Evolutionary conservation across 805 yeast species (phyloP), one percentile per base, ranked within the genome.

Genomic region (Ascoidea rubescens): DNA sequence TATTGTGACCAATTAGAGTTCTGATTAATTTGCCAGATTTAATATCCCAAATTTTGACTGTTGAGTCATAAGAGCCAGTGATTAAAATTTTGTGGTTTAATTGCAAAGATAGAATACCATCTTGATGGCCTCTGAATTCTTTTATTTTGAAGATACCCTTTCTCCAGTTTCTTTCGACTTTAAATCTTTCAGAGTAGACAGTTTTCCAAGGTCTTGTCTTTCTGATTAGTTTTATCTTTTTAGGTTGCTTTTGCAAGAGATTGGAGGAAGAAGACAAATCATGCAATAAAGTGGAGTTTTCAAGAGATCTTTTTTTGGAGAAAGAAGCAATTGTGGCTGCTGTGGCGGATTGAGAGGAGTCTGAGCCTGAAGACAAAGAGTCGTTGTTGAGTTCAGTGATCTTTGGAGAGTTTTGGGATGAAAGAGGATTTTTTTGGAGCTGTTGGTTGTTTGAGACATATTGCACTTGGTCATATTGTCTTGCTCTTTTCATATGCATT

Each of bases 101-200:
- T 65, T 88, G 95, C 53, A 93, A 71, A 56, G 96, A 81, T 48
- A 91, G 74, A n/a, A 93, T 83, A 21, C 96, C 95, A 63, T 87
- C 96, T 50, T 80, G 77, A 62, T 90, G 98, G 7, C 95, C 96
- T 54, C 71, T 68, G 61, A 89, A 87, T 51, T 74, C 79, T 53
- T 74, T 80, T 30, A 82, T 67, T 32, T 71, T 70, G 66, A 80
- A 87, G 17, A 74, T 69, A 8, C 96, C 97, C 56, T 82, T 81
- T 55, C 99, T 73, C 99, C 99, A 93, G 67, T 93, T 91, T 59
- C 87, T 79, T 65, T 93, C 99, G 55, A 93, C 89, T 65, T 80
- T 82, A 67, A 77, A 91, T 44, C 99, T 74, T 67, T 93, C 99
- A 48, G 87, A 76, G 66, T 93, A 91, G 30, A 91, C 96, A 5